phyloP scores from a whole-genome alignment of 768 basidiomycete species.

The Mycena alexandri region DNA sequence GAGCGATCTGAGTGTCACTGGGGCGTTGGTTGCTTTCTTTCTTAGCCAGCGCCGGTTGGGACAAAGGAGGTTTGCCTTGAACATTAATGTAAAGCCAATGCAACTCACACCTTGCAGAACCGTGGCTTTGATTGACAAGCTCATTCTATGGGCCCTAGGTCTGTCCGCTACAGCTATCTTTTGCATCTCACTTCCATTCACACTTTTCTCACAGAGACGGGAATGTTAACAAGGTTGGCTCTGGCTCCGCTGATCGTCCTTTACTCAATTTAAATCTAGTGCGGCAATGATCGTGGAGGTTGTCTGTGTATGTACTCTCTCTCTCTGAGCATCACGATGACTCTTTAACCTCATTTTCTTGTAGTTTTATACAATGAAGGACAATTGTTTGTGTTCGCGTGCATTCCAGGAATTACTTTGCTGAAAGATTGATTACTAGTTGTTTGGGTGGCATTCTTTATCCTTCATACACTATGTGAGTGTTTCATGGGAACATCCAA shows the following conservation, averaged over 20 bases:
- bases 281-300: neutral
- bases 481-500: too few species aligned
- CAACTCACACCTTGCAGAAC: neutral
- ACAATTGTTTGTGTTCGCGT: neutral
- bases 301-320: neutral
- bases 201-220: conserved; percentile 8
- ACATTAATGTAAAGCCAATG: neutral
- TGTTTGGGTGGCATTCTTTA: too few species aligned
- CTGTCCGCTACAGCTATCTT: neutral
- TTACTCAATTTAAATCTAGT: neutral
- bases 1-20: neutral
- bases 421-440: too few species aligned
- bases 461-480: neutral
- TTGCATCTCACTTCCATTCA: neutral
- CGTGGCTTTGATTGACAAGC: conserved; percentile 4
- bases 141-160: conserved; percentile 14
- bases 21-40: neutral
- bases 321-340: neutral
- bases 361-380: neutral
- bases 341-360: neutral
- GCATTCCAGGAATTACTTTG: too few species aligned
- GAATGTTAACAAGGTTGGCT: conserved; percentile 13
- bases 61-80: neutral
- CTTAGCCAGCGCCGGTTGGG: neutral
- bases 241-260: too few species aligned